Evolutionary conservation across 2,329 filamentous ascomycete species (phyloP), one percentile per base, ranked within the genome.

Genomic region (Penicillium sp.): DNA sequence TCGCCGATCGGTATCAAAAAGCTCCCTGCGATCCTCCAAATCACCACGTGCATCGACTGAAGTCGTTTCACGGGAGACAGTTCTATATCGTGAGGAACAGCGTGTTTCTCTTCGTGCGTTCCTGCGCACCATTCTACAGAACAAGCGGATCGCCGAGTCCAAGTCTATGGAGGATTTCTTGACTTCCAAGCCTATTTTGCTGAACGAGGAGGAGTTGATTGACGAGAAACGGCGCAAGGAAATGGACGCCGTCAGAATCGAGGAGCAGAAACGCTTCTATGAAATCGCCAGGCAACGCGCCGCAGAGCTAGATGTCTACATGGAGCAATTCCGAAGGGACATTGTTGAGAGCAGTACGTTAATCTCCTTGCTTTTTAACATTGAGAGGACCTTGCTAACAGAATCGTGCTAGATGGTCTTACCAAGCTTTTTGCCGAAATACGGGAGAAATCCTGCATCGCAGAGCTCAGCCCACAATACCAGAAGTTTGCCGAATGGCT

Each of bases 401-500:
- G 11, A 5, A 55, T 54, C 47, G 53, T 50, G 42, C 50, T 50
- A 76, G 92, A 97, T 74, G 95, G 95, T 8, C 84, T 99, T 42
- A 96, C 94, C 0, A 94, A 90, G 74, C 84, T 99, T 0, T 98
- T 99, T 77, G 85, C 90, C 59, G 95, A 98, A 74, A 96, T 99
- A 75, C 90, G 90, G 69, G 88, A 92, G 57, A 98, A 98, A 79
- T 84, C 91, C 60, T 92, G 86, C 4, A 94, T 99, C 55, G 85
- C 87, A 64, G 92, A 97, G 67, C 84, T 99, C 55, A 96, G 91
- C 71, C 89, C 96, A 11, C 93, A 98, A 74, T 98, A 98, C 75
- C 91, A 95, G 71, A 99, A 98, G 75, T 98, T 99, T 73, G 94
- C 94, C 17, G 95, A 99, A 76, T 99, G 95, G 95, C 81, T 98